Base-by-base conservation (phyloP, 2,329 filamentous ascomycete genomes). In the Tolypocladium tropicale region DNA sequence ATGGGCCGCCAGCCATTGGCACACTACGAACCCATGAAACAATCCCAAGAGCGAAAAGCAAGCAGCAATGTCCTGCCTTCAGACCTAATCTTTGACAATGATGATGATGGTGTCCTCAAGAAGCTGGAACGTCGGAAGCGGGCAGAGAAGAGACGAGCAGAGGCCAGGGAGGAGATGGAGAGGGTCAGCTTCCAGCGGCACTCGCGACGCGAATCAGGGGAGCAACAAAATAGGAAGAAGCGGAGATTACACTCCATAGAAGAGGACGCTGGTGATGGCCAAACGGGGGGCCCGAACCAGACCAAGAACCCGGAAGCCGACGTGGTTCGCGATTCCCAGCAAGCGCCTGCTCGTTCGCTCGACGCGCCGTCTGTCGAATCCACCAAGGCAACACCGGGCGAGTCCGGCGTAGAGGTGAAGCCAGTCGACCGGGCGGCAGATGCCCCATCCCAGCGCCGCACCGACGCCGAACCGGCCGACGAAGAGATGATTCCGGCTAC, bases 11-110 rank as follows among this genome's bases (percentile, higher is more conserved):
- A 67, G n/a, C 76, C 74, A 0, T 68, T 73, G 48, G 66, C 66
- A 4, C 68, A 72, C 23, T 79, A 79, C 56, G 75, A 76, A 58
- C 72, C 73, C 1, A 74, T 77, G 74, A 67, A 69, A 48, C 68
- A 73, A 52, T 79, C 77, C 0, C 77, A 79, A 52, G 71, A 76
- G 59, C 68, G 74, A 34, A 71, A 71, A 51, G 58, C 58, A 1
- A 61, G 57, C 21, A 63, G 64, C 3, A 67, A 64, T 4, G 52
- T 58, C 12, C 37, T 57, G 0, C 61, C 69, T n/a, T 61, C 63
- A 2, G 60, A 60, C 5, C 23, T 67, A 2, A 65, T 64, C 4
- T 64, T 63, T 0, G 69, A 69, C 1, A 69, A 70, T 14, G 71
- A 74, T 30, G 68, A 69, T 3, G 68, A 74, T 50, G 68, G 73